Base-by-base conservation (phyloP, 2,329 filamentous ascomycete genomes). In the Monilinia aucupariae region DNA sequence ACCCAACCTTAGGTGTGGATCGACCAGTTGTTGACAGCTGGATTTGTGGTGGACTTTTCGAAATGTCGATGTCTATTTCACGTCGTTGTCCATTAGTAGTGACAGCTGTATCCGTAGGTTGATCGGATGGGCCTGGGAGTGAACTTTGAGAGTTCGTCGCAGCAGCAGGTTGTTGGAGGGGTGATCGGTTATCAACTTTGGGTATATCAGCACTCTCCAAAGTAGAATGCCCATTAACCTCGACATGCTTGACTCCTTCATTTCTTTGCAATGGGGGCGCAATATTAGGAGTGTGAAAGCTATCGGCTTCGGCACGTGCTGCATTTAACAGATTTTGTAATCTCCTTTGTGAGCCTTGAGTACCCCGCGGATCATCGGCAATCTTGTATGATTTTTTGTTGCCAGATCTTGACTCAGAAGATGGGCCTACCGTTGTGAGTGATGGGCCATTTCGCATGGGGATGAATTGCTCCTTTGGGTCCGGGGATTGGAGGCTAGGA, bases 351-450 rank as follows among this genome's bases (percentile, higher is more conserved):
- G 54, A 58, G 34, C 41, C 41, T 58, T 58, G 30, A 15, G 41
- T 58, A 12, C 41, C 54, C 17, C 54, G 41, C 47, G 54, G 54
- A 17, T 58, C 41, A 25, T 58, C 54, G 9, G 54, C 54, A 58
- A 58, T 58, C 54, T 58, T 58, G 30, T 58, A 58, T 12, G 54
- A 58, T 30, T 48, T 58, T 30, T 47, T 58, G 5, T 48, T 58
- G 6, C 54, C 30, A 20, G 54, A 47, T 5, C 13, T 47, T 45
- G 41, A 41, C 41, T 58, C 54, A 47, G 54, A 34, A 12, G 54
- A 47, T 25, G 30, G 30, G 9, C 15, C 30, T 47, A 43, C 30
- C n/a, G 20, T 34, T 20, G 54, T 37, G 22, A 37, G 34, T 13
- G 27, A 39, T 53, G 25, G 48, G 32, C 15, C n/a, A 15, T 34